A percentile compares a stretch with the other conserved stretches of the same genome.
Evolutionary conservation across 345 rosid species (phyloP).

Genomic region (Carallia brachiata): DNA sequence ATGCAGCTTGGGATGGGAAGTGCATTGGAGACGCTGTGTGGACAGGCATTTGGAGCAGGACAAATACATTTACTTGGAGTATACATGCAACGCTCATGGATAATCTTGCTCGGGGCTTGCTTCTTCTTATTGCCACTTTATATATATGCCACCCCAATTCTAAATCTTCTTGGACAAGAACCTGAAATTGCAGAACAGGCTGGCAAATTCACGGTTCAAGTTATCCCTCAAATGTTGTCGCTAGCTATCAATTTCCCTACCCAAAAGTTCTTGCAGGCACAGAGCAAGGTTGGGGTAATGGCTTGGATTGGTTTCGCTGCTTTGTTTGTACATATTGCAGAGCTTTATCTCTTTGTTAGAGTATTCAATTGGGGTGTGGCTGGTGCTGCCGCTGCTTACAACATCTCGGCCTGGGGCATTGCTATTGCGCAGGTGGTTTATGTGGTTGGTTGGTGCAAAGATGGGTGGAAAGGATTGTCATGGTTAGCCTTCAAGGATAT

Average conservation of each 20-base stretch:
- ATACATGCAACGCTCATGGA: conserved; percentile 91
- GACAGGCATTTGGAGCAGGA: conserved; percentile 97
- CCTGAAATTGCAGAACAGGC: conserved; percentile 67
- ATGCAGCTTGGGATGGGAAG: conserved; percentile 96
- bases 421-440: conserved; percentile 67
- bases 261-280: conserved; percentile 85
- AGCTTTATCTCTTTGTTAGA: conserved; percentile 51
- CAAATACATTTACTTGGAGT: conserved; percentile 70
- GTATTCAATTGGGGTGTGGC: conserved; percentile 70
- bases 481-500: conserved; percentile 83
- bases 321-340: conserved; percentile 41
- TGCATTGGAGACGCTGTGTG: conserved; percentile 88
- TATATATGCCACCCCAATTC: conserved; percentile 67
- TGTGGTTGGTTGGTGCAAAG: conserved; percentile 83
- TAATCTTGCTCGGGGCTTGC: conserved; percentile 67
- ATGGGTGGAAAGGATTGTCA: conserved; percentile 81
- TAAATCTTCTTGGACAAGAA: conserved; percentile 68
- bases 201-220: conserved; percentile 60
- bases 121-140: conserved; percentile 66
- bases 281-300: conserved; percentile 71
- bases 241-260: conserved; percentile 81
- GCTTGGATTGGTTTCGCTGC: conserved; percentile 84
- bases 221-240: conserved; percentile 91
- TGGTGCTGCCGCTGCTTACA: conserved; percentile 83
- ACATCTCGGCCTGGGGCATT: conserved; percentile 71